A percentile compares a stretch with the other conserved stretches of the same genome.
Evolutionary conservation across 2,329 filamentous ascomycete genomes (phyloP).

Genomic region (Dactylonectria estremocensis): DNA sequence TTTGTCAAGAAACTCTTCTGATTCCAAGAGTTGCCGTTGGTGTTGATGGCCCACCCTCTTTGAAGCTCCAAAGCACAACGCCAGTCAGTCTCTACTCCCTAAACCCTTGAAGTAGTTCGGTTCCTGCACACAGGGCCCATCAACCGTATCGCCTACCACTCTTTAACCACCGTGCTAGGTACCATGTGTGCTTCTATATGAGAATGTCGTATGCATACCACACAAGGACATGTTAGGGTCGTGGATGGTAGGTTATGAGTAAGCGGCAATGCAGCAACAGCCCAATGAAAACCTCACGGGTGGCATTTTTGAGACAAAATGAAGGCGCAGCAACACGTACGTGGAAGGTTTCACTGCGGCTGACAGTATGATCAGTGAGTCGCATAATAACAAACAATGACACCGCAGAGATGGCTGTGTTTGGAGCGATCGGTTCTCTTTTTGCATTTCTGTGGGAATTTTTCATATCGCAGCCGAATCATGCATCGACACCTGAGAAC

Average conservation of each 20-base stretch:
- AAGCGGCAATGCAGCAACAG: conserved; percentile 22
- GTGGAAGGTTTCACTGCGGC: conserved; percentile 9
- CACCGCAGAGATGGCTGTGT: conserved; percentile 9
- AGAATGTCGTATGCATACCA: background rate
- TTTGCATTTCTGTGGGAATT: background rate
- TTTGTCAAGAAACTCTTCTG: conserved; percentile 7
- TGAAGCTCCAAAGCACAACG: background rate
- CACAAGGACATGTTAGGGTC: conserved; percentile 1
- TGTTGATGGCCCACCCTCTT: conserved; percentile 4
- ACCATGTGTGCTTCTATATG: conserved; percentile 3
- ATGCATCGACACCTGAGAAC: conserved; percentile 12
- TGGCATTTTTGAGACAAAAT: conserved; percentile 26
- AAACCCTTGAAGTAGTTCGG: background rate
- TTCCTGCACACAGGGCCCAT: background rate
- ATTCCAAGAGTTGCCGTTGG: conserved; percentile 14
- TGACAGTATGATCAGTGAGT: conserved; percentile 3
- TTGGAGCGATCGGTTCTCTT: conserved; percentile 14
- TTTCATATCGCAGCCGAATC: no score
- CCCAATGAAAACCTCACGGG: conserved; percentile 23
- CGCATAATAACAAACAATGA: conserved; percentile 9
- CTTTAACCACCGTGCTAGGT: conserved; percentile 1
- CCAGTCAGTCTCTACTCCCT: background rate
- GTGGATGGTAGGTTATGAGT: conserved; percentile 19
- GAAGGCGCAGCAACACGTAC: conserved; percentile 29
- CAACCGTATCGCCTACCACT: background rate